Evolutionary conservation across 2,329 filamentous ascomycete genomes (phyloP).

Genomic region (Colletotrichum trifolii): DNA sequence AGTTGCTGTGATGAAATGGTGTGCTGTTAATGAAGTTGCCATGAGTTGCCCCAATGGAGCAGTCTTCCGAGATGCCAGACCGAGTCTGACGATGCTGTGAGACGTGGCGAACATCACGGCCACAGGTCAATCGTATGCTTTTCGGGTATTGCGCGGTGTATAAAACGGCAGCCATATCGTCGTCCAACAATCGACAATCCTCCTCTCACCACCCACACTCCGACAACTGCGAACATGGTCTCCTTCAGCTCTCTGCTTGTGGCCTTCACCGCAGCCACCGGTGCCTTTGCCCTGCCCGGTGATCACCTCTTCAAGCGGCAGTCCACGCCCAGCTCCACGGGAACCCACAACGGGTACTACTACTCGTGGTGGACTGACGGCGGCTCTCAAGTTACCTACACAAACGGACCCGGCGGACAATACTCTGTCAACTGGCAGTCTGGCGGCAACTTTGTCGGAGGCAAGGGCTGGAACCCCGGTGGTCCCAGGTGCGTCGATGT

Average conservation of each 20-base stretch:
- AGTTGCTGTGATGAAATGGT: background rate
- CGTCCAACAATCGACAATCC: background rate
- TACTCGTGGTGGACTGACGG: constrained; percentile 63
- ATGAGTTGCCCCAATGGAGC: background rate
- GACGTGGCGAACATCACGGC: too few species aligned
- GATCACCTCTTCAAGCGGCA: constrained; percentile 22
- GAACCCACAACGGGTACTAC: constrained; percentile 55
- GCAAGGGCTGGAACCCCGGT: constrained; percentile 69
- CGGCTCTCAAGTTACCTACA: constrained; percentile 53
- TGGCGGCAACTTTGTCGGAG: constrained; percentile 65
- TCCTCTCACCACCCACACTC: background rate
- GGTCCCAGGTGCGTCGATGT: constrained; percentile 53
- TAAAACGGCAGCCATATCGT: background rate
- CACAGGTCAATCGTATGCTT: too few species aligned
- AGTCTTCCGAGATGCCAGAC: background rate
- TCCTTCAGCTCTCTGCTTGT: constrained; percentile 16
- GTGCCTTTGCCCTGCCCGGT: constrained; percentile 15
- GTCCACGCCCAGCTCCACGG: constrained; percentile 49
- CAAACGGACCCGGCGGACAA: constrained; percentile 53
- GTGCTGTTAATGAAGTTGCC: background rate
- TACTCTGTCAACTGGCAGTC: constrained; percentile 59
- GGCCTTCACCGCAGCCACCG: background rate
- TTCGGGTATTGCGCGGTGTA: too few species aligned
- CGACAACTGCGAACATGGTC: constrained; percentile 8
- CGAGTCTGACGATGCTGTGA: too few species aligned